Evolutionary conservation across 1,139 yeast species (phyloP).

Genomic region (Suhomyces chickasaworum): DNA sequence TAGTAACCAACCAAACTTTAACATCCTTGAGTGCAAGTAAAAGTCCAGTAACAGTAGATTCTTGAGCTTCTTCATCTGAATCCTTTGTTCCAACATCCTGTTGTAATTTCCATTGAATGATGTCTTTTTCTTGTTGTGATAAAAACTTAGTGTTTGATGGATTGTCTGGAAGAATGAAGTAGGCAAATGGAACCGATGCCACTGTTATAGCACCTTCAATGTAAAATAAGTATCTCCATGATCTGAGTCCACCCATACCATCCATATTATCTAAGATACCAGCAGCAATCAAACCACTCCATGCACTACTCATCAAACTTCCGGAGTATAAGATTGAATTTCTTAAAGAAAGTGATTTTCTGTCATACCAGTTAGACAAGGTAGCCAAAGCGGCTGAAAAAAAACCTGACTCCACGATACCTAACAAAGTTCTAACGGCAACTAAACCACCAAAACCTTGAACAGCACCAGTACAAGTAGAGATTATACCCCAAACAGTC

Average conservation of each 20-base stretch:
- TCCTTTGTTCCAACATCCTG: conserved; percentile 45
- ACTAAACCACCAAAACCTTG: conserved; percentile 45
- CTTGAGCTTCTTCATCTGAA: conserved; percentile 31
- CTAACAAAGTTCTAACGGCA: conserved; percentile 53
- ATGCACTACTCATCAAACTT: conserved; percentile 76
- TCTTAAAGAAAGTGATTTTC: conserved; percentile 52
- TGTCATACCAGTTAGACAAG: conserved; percentile 52
- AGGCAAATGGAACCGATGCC: conserved; percentile 24
- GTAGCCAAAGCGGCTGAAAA: conserved; percentile 55
- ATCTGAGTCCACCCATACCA: conserved; percentile 45
- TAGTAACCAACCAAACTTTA: conserved; percentile 51
- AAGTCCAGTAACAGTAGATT: conserved; percentile 25
- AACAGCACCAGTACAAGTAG: conserved; percentile 48
- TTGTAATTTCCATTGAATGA: conserved; percentile 38
- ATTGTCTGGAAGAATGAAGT: conserved; percentile 25
- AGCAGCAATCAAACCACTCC: conserved; percentile 75
- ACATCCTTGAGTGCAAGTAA: conserved; percentile 43
- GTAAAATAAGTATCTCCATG: conserved; percentile 26
- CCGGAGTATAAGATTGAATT: conserved; percentile 63
- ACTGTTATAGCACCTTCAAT: conserved; percentile 27
- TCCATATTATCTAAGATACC: conserved; percentile 53
- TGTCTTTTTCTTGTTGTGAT: conserved; percentile 22
- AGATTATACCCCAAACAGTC: conserved; percentile 56
- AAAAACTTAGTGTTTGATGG: conserved; percentile 26
- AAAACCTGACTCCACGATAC: conserved; percentile 60